A percentile compares a stretch with the other conserved stretches of the same genome.
Conservation (phyloP, 2,329 filamentous ascomycete genomes). For the Sporothrix curviconia region DNA sequence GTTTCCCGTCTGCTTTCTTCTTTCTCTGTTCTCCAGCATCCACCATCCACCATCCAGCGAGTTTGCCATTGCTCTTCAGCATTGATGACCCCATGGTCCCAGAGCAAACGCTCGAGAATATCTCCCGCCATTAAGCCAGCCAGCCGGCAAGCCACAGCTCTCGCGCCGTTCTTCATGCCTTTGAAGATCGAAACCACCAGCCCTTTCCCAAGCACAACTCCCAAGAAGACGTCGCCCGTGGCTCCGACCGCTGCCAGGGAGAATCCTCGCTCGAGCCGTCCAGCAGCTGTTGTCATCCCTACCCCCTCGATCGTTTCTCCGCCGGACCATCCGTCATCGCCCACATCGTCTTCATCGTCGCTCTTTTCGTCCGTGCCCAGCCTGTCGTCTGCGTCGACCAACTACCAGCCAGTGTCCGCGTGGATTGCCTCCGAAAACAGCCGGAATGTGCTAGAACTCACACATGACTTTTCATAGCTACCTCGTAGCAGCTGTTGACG, state of each 20-base stretch:
- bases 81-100: too few species aligned
- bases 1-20: too few species aligned
- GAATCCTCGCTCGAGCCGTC: neutral
- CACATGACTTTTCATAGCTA: neutral
- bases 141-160: too few species aligned
- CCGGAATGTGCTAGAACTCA: slow-evolving; percentile 8
- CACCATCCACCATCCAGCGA: too few species aligned
- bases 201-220: neutral
- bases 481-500: neutral
- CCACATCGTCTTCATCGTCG: slow-evolving; percentile 6
- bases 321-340: slow-evolving; percentile 4
- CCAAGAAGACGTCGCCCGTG: neutral
- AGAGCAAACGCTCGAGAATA: too few species aligned
- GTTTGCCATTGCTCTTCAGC: too few species aligned
- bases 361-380: slow-evolving; percentile 11
- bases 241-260: neutral
- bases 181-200: slow-evolving; percentile 1
- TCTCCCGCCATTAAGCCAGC: too few species aligned
- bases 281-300: neutral
- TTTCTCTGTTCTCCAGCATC: too few species aligned
- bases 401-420: neutral
- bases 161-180: slow-evolving; percentile 12
- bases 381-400: neutral
- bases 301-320: neutral
- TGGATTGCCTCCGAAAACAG: slow-evolving; percentile 8